These are phyloP conservation scores for Chrysanthemum lavandulifolium DNA, from an alignment of 129 eudicot species.

Conservation along the genomic window DNA sequence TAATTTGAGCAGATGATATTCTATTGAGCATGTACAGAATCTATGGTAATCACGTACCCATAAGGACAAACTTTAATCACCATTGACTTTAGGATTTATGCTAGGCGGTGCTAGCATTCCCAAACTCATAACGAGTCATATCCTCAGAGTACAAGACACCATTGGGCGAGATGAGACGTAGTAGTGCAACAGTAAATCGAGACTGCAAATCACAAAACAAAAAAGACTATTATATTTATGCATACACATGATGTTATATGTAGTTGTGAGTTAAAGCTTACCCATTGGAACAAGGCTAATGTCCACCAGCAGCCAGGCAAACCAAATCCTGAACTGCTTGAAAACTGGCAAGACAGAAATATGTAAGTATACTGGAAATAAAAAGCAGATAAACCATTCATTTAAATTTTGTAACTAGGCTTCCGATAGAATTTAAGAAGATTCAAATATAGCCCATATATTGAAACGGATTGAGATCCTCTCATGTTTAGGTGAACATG, in stretches of 20 bases:
- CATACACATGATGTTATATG: background rate
- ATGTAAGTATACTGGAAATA: background rate
- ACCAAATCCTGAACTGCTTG: constrained; percentile 67
- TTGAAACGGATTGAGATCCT: background rate
- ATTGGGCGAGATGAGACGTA: constrained; percentile 60
- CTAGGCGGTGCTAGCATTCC: constrained; percentile 48
- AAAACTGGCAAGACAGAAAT: constrained; percentile 39
- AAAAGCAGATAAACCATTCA: background rate
- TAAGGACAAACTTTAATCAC: constrained; percentile 9
- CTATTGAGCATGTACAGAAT: constrained; percentile 27
- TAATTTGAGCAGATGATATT: constrained; percentile 21
- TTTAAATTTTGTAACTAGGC: background rate
- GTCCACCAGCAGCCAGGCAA: constrained; percentile 90
- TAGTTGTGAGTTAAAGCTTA: constrained; percentile 23
- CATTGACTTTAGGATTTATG: constrained; percentile 20
- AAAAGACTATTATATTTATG: background rate
- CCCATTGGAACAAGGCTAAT: constrained; percentile 93
- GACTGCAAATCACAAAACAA: constrained; percentile 42
- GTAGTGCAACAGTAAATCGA: constrained; percentile 63
- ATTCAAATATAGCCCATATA: background rate
- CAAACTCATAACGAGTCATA: constrained; percentile 42
- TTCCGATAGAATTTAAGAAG: background rate
- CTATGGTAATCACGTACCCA: constrained; percentile 14
- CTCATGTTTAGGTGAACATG: too few relatives aligned
- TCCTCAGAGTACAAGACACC: constrained; percentile 76